phyloP scores from a whole-genome alignment of 2,329 filamentous ascomycete species.

The Penicillium sp. region DNA sequence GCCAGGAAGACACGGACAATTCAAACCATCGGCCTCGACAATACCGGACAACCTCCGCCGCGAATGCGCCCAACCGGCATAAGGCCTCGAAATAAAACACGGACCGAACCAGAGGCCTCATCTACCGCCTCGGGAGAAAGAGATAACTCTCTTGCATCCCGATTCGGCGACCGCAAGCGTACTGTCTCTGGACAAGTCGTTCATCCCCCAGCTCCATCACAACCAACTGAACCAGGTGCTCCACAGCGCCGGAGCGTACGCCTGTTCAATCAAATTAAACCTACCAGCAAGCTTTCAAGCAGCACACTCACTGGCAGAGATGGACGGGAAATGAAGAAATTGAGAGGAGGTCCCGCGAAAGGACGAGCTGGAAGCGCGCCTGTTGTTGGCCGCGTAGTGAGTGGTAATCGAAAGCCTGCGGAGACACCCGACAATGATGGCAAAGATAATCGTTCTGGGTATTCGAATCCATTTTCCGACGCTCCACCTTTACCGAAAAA shows the following conservation, averaged over 20 bases:
- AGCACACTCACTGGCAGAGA: constrained; percentile 58
- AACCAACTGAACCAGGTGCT: constrained; percentile 59
- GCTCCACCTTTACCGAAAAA: constrained; percentile 30
- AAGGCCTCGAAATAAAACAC: constrained; percentile 41
- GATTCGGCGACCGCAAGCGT: constrained; percentile 68
- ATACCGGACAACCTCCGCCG: constrained; percentile 56
- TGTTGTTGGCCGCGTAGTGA: constrained; percentile 79
- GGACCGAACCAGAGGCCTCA: constrained; percentile 41
- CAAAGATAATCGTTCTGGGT: constrained; percentile 52
- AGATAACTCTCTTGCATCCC: constrained; percentile 32
- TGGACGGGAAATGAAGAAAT: constrained; percentile 75
- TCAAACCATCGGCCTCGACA: constrained; percentile 51
- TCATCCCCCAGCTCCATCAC: constrained; percentile 49
- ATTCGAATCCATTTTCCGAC: constrained; percentile 30
- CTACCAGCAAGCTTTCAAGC: constrained; percentile 60
- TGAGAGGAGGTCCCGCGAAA: constrained; percentile 69
- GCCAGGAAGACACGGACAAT: constrained; percentile 52
- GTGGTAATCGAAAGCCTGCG: constrained; percentile 75
- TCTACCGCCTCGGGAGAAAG: constrained; percentile 30
- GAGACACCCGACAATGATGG: constrained; percentile 63
- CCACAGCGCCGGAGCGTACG: constrained; percentile 68
- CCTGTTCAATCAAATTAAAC: constrained; percentile 66
- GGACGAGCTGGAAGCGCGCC: constrained; percentile 62
- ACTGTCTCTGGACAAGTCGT: constrained; percentile 79
- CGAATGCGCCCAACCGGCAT: constrained; percentile 57